Percentiles rank a stretch among this genome's conserved stretches.
Evolutionary conservation across 371 early-diverging fungal species (phyloP).

Genomic region (Smittium culicis): DNA sequence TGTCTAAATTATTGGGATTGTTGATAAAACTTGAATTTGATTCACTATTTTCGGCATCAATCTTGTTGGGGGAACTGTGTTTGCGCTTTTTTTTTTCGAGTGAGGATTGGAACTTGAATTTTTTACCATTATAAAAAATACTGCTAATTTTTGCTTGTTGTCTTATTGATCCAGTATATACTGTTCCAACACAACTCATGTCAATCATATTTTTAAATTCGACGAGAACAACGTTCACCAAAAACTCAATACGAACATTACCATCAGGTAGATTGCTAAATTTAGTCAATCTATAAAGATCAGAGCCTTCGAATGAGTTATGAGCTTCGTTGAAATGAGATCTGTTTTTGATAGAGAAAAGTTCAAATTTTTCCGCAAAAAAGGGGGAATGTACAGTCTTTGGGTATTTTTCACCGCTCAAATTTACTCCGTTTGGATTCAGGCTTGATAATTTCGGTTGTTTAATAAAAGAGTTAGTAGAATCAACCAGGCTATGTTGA

Average conservation of each 20-base stretch:
- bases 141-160: not conserved
- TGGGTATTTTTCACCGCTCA: not conserved
- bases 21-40: not conserved
- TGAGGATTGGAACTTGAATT: not conserved
- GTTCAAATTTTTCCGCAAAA: no score
- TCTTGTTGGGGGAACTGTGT: not conserved
- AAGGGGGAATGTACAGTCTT: not conserved
- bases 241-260: no score
- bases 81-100: not conserved
- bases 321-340: not conserved
- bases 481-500: not conserved
- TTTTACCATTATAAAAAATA: not conserved
- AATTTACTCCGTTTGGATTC: not conserved
- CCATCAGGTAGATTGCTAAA: no score
- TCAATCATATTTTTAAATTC: not conserved
- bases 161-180: conserved; percentile 1
- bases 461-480: not conserved
- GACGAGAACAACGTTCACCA: not conserved
- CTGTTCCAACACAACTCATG: not conserved
- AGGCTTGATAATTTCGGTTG: not conserved
- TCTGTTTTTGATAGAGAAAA: not conserved
- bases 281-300: not conserved
- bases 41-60: not conserved
- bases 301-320: not conserved
- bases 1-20: no score